Evolutionary conservation across 2,329 filamentous ascomycete species (phyloP).

Genomic region (Ceratocystis lukuohia): DNA sequence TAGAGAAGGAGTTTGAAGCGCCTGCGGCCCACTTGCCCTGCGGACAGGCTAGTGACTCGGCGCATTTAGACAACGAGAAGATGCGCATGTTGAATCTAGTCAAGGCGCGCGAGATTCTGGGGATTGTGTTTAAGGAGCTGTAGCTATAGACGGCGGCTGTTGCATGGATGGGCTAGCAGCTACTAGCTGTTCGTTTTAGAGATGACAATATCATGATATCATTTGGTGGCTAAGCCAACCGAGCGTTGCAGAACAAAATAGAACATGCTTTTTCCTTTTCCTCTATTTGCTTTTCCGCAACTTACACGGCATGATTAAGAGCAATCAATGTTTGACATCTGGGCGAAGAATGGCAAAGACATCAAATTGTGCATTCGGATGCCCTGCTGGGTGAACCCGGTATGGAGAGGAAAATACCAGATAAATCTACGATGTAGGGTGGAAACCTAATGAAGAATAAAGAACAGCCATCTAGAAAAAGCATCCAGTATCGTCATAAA

Average conservation of each 20-base stretch:
- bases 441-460: no score
- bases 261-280: neutral
- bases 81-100: slow-evolving; percentile 74
- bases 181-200: neutral
- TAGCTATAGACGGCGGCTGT: slow-evolving; percentile 35
- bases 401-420: no score
- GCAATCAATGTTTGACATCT: no score
- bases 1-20: slow-evolving; percentile 86
- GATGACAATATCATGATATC: slow-evolving; percentile 2
- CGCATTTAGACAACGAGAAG: slow-evolving; percentile 92
- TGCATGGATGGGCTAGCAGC: neutral
- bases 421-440: no score
- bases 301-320: no score
- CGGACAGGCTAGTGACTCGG: slow-evolving; percentile 84
- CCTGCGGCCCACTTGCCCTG: slow-evolving; percentile 88
- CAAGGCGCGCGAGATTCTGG: slow-evolving; percentile 86
- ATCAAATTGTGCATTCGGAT: no score
- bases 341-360: no score
- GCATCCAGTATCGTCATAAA: no score
- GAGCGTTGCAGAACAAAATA: neutral
- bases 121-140: slow-evolving; percentile 63
- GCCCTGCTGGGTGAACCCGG: no score
- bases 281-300: no score
- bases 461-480: no score
- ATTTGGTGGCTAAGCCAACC: neutral